phyloP scores from a whole-genome alignment of 192 early-diverging fungal genomes.

The Thoreauomyces humboldtii region DNA sequence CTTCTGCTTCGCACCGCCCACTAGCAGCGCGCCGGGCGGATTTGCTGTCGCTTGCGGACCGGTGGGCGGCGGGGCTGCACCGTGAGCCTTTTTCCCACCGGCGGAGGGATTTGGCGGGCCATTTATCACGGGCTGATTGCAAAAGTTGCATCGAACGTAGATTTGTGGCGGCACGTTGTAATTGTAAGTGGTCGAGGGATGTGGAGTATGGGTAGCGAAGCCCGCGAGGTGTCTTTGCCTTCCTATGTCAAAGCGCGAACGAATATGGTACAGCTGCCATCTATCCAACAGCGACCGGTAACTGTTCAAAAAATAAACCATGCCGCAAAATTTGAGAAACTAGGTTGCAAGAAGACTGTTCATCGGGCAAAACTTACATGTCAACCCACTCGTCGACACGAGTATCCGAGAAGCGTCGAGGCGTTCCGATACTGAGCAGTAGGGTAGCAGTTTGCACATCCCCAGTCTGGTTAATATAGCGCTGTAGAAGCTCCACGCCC shows the following conservation, averaged over 20 bases:
- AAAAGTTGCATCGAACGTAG: slow-evolving; percentile 84
- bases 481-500: slow-evolving; percentile 72
- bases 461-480: slow-evolving; percentile 78
- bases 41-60: background rate
- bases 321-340: slow-evolving; percentile 1
- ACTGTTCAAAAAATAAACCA: slow-evolving; percentile 31
- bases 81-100: background rate
- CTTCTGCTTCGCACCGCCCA: slow-evolving; percentile 20
- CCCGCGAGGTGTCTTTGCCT: slow-evolving; percentile 51
- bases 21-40: background rate
- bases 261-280: slow-evolving; percentile 81
- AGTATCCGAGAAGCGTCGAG: slow-evolving; percentile 54
- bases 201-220: slow-evolving; percentile 13
- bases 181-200: slow-evolving; percentile 22
- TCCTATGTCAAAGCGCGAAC: slow-evolving; percentile 89
- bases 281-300: slow-evolving; percentile 85
- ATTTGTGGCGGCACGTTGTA: slow-evolving; percentile 58
- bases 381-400: slow-evolving; percentile 74
- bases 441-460: slow-evolving; percentile 90
- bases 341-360: background rate
- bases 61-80: background rate
- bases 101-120: background rate
- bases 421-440: slow-evolving; percentile 60
- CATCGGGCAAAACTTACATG: slow-evolving; percentile 37
- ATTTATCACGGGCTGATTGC: slow-evolving; percentile 44